phyloP scores from a whole-genome alignment of 1,284 basidiomycete genomes.

The Flammula alnicola region DNA sequence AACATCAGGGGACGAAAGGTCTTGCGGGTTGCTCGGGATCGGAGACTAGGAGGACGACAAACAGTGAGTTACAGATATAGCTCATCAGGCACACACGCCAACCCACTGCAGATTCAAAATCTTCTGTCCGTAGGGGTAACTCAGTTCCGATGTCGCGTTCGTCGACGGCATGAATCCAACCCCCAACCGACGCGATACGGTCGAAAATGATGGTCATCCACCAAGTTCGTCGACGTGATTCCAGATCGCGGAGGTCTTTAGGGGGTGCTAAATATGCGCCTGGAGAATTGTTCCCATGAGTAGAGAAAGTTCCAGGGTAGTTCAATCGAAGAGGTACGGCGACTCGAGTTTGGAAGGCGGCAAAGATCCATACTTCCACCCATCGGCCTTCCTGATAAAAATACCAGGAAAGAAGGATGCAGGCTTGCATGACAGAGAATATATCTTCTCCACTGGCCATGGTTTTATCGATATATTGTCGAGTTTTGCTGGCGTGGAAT shows the following conservation, averaged over 20 bases:
- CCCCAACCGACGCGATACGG: constrained; percentile 83
- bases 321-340: constrained; percentile 81
- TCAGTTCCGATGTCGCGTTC: constrained; percentile 83
- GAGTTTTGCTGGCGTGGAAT: constrained; percentile 82
- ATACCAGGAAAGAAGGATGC: constrained; percentile 84
- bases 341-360: constrained; percentile 84
- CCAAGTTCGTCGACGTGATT: constrained; percentile 79
- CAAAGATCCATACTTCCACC: constrained; percentile 90
- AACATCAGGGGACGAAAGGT: constrained; percentile 61
- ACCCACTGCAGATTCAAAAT: constrained; percentile 74
- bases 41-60: constrained; percentile 43
- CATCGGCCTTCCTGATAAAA: constrained; percentile 87
- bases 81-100: constrained; percentile 1
- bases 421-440: constrained; percentile 83
- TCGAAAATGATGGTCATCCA: constrained; percentile 88
- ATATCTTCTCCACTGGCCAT: constrained; percentile 86
- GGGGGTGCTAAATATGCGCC: constrained; percentile 81
- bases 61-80: constrained; percentile 10
- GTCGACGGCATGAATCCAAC: constrained; percentile 84
- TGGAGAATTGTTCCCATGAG: constrained; percentile 65
- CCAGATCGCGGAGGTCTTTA: constrained; percentile 71
- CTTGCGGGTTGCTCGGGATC: constrained; percentile 73
- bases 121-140: constrained; percentile 69
- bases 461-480: constrained; percentile 81
- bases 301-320: constrained; percentile 79